These are phyloP conservation scores for Diaporthe citriasiana DNA, from an alignment of 2,329 filamentous ascomycete species.

Conservation along the genomic window DNA sequence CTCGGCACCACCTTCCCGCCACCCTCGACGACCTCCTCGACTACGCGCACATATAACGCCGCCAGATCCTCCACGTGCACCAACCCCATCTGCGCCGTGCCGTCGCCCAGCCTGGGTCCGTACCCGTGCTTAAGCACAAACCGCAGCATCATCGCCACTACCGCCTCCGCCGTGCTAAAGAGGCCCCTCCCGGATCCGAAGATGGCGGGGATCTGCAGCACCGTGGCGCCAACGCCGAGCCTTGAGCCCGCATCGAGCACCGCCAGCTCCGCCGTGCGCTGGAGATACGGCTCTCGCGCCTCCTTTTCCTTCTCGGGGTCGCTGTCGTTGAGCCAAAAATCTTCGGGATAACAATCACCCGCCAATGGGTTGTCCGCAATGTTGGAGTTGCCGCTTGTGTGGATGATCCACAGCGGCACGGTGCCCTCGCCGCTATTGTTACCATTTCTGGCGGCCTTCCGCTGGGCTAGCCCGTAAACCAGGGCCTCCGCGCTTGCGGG, in stretches of 20 bases:
- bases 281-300: conserved; percentile 53
- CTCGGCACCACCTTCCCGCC: conserved; percentile 24
- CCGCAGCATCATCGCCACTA: conserved; percentile 50
- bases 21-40: conserved; percentile 6
- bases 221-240: conserved; percentile 58
- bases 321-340: conserved; percentile 56
- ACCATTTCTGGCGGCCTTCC: neutral
- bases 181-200: conserved; percentile 60
- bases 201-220: conserved; percentile 62
- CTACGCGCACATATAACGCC: neutral
- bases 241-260: conserved; percentile 57
- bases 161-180: conserved; percentile 56
- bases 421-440: neutral
- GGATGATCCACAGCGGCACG: conserved; percentile 22
- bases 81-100: neutral
- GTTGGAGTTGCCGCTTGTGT: conserved; percentile 60
- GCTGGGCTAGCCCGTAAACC: conserved; percentile 57
- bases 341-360: conserved; percentile 47
- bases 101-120: conserved; percentile 20
- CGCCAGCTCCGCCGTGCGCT: conserved; percentile 60
- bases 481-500: conserved; percentile 55
- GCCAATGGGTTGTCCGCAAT: conserved; percentile 58
- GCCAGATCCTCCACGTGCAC: conserved; percentile 34
- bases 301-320: conserved; percentile 54
- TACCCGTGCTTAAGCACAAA: conserved; percentile 15